Evolutionary conservation across 768 basidiomycete species (phyloP), one percentile per base, ranked within the genome.

Genomic region (Russula earlei): DNA sequence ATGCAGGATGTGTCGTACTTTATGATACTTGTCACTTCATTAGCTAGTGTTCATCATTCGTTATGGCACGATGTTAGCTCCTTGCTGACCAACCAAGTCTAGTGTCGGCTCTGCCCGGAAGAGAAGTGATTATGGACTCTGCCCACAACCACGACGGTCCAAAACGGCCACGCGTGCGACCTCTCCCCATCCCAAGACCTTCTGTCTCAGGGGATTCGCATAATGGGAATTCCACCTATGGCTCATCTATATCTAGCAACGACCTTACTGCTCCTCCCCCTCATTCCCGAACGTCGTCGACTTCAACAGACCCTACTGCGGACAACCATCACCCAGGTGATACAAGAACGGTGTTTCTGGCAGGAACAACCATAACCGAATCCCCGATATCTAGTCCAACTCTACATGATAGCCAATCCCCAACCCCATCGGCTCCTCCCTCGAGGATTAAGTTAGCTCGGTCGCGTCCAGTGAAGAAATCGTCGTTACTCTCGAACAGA

Each of bases 401-500:
- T 33, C 36, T 29, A 25, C 19, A 5, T 29, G 31, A 54, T 15
- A 52, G 54, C 20, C 45, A 31, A 31, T 59, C 52, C 17, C 43
- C 48, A 19, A n/a, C 17, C 9, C 15, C 24, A 7, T 22, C 20
- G 14, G 31, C 43, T 10, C 19, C 53, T 11, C 33, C 22, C 12
- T 43, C 37, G 29, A 45, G 37, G 19, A 15, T 14, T 17, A 2
- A 49, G 41, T 38, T 49, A 29, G 6, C 45, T 3, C 52, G 61
- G 24, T 38, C 53, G 14, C 61, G 61, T 27, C 54, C 50, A 15
- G 24, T 48, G 27, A 55, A 52, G 58, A 62, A 62, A 37, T 25
- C 61, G n/a, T 62, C 61, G 10, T 12, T 60, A 20, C 51, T 62
- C 19, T 62, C 61, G 34, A 55, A 20, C 20, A 11, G 46, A 46